Evolutionary conservation across 768 basidiomycete genomes (phyloP).

Genomic region (Phylloporus sp.): DNA sequence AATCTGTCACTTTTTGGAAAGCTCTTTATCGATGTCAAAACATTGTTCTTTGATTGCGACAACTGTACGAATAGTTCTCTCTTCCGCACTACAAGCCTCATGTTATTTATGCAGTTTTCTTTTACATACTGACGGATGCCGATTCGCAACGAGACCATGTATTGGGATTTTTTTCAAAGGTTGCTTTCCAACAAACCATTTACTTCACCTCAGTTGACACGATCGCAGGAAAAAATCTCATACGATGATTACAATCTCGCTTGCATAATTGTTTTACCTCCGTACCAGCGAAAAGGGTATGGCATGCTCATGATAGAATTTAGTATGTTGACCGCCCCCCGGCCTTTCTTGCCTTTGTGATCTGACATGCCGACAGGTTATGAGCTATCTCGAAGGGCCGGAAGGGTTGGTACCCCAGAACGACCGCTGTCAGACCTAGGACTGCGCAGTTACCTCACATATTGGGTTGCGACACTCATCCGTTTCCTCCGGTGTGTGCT

Average conservation of each 20-base stretch:
- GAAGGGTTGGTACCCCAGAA: conserved; percentile 88
- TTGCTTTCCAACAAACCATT: conserved; percentile 12
- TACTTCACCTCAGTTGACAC: neutral
- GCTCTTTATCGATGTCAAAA: conserved; percentile 98
- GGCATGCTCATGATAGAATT: conserved; percentile 98
- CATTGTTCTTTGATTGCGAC: conserved; percentile 85
- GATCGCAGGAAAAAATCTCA: conserved; percentile 77
- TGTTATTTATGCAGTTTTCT: conserved; percentile 55
- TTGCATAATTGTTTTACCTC: conserved; percentile 93
- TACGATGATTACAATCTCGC: conserved; percentile 98
- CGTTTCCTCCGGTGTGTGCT: conserved; percentile 70
- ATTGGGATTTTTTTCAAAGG: conserved; percentile 69
- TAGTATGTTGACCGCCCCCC: conserved; percentile 53
- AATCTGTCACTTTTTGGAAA: conserved; percentile 95
- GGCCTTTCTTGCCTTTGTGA: neutral
- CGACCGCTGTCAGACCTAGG: conserved; percentile 93
- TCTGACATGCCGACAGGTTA: conserved; percentile 58
- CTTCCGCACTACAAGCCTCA: neutral
- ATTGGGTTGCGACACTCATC: conserved; percentile 81
- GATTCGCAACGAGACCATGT: conserved; percentile 75
- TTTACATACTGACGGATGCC: conserved; percentile 89
- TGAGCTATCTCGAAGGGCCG: conserved; percentile 75
- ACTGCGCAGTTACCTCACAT: conserved; percentile 81
- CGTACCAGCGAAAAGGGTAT: conserved; percentile 83
- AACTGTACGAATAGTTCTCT: conserved; percentile 53